phyloP scores from a whole-genome alignment of 2,329 filamentous ascomycete genomes.

The Orbilia oligospora region DNA sequence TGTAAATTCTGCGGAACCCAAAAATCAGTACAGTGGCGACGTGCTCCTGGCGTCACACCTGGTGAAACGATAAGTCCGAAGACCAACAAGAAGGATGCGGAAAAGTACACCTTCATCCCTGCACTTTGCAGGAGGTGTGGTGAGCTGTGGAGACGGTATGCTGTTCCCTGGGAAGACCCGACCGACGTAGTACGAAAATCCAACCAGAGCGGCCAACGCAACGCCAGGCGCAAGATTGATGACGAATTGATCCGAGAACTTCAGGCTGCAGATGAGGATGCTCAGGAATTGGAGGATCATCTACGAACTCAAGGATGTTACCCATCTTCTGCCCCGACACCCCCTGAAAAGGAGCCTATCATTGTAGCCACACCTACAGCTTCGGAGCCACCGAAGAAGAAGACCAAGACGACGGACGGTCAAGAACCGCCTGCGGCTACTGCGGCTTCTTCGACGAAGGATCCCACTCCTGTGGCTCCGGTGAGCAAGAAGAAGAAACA shows the following conservation, averaged over 20 bases:
- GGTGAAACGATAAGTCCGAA: conserved; percentile 79
- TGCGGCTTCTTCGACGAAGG: conserved; percentile 65
- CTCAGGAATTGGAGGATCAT: conserved; percentile 53
- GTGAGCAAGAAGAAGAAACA: conserved; percentile 70
- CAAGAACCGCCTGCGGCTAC: conserved; percentile 68
- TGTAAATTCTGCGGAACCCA: conserved; percentile 93
- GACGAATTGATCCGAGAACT: conserved; percentile 88
- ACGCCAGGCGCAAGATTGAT: conserved; percentile 89
- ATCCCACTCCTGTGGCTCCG: conserved; percentile 65
- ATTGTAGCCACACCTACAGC: conserved; percentile 57
- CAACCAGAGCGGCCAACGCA: conserved; percentile 81
- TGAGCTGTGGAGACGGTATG: conserved; percentile 94
- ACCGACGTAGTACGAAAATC: conserved; percentile 94
- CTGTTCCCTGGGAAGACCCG: conserved; percentile 92
- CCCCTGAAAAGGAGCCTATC: conserved; percentile 64
- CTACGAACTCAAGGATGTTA: conserved; percentile 32
- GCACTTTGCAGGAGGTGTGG: conserved; percentile 92
- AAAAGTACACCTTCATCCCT: conserved; percentile 76
- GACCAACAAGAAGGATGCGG: conserved; percentile 78
- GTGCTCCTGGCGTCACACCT: conserved; percentile 83
- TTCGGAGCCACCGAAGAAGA: conserved; percentile 76
- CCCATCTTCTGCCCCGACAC: conserved; percentile 63
- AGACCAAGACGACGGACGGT: conserved; percentile 70
- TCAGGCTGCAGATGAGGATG: conserved; percentile 74
- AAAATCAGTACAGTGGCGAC: conserved; percentile 88